phyloP scores from a whole-genome alignment of 768 basidiomycete species.

The Fomitopsis serialis region DNA sequence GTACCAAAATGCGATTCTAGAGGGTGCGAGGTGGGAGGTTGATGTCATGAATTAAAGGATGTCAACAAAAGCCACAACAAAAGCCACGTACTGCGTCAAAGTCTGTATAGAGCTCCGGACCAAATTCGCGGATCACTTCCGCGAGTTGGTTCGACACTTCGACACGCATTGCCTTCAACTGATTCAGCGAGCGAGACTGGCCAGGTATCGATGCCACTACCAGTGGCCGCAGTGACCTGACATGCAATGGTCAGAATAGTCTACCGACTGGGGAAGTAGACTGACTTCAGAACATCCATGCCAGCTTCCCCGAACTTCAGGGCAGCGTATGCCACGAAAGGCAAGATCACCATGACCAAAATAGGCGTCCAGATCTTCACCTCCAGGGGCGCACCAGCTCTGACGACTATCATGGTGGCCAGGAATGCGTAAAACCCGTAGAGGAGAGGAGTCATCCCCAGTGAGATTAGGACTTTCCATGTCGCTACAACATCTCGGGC shows the following conservation, averaged over 20 bases:
- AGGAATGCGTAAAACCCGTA: slow-evolving; percentile 80
- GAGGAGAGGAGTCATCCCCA: slow-evolving; percentile 84
- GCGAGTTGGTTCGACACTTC: slow-evolving; percentile 81
- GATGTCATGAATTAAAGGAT: background rate
- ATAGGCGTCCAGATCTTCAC: slow-evolving; percentile 77
- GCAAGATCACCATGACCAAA: slow-evolving; percentile 65
- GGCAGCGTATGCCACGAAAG: slow-evolving; percentile 88
- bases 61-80: slow-evolving; percentile 1
- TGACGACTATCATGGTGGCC: slow-evolving; percentile 67
- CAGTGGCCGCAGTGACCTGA: slow-evolving; percentile 84
- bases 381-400: slow-evolving; percentile 53
- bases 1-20: slow-evolving; percentile 75
- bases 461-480: slow-evolving; percentile 94
- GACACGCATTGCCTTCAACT: slow-evolving; percentile 67
- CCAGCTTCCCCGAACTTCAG: slow-evolving; percentile 98
- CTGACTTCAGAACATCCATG: slow-evolving; percentile 93
- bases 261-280: slow-evolving; percentile 4
- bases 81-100: slow-evolving; percentile 63
- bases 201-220: slow-evolving; percentile 86
- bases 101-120: slow-evolving; percentile 81
- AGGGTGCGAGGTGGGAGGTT: background rate
- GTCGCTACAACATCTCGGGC: slow-evolving; percentile 96
- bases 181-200: slow-evolving; percentile 74
- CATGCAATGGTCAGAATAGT: background rate
- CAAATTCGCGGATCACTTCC: slow-evolving; percentile 81